Evolutionary conservation across 768 basidiomycete species (phyloP).

Genomic region (Sarcodon sp.): DNA sequence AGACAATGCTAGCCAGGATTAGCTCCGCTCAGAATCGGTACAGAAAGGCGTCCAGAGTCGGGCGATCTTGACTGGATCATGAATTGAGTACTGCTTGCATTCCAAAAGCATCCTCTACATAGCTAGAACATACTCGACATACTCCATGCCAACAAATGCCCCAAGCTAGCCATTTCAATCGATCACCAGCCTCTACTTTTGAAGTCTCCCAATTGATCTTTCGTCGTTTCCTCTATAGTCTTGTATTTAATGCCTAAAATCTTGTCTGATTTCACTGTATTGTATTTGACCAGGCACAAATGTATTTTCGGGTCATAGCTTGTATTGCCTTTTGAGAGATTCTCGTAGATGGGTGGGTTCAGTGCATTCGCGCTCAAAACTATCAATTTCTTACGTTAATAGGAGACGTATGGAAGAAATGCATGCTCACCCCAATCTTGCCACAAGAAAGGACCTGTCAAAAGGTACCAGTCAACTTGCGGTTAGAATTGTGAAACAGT

Average conservation of each 20-base stretch:
- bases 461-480: neutral
- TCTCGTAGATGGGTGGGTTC: slow-evolving; percentile 1
- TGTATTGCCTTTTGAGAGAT: neutral
- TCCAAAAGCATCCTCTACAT: too few species aligned
- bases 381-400: neutral
- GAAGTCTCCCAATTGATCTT: slow-evolving; percentile 27
- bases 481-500: neutral
- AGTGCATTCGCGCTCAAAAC: slow-evolving; percentile 4
- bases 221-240: slow-evolving; percentile 23
- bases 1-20: too few species aligned
- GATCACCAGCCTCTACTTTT: slow-evolving; percentile 25
- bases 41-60: too few species aligned
- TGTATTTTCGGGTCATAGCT: neutral
- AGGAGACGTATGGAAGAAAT: too few species aligned
- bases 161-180: neutral
- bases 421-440: neutral
- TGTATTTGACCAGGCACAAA: slow-evolving; percentile 10
- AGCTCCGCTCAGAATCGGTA: too few species aligned
- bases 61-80: too few species aligned
- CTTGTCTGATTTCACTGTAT: slow-evolving; percentile 21
- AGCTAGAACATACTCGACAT: too few species aligned
- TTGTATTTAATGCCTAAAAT: slow-evolving; percentile 30
- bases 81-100: too few species aligned
- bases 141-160: too few species aligned
- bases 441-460: neutral